phyloP scores from a whole-genome alignment of 1,139 yeast species.

The Geotrichum macrosporum region DNA sequence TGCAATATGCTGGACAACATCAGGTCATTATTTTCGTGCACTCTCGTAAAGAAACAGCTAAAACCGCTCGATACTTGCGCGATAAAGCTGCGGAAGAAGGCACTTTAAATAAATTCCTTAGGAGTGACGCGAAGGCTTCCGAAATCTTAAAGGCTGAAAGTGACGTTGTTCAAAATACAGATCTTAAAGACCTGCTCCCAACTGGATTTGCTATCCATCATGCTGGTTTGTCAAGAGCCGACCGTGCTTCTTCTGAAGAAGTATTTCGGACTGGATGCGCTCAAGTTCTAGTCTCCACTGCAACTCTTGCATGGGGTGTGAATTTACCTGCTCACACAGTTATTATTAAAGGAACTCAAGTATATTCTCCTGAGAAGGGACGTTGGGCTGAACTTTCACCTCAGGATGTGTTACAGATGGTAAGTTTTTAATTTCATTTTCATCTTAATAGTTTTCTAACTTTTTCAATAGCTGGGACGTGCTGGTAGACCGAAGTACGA shows the following conservation, averaged over 20 bases:
- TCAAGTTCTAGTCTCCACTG: conserved; percentile 82
- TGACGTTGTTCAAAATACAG: conserved; percentile 50
- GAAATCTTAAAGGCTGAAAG: conserved; percentile 65
- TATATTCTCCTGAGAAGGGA: conserved; percentile 87
- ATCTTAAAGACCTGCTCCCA: conserved; percentile 58
- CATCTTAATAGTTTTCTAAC: background rate
- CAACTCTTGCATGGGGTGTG: conserved; percentile 98
- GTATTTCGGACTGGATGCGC: conserved; percentile 83
- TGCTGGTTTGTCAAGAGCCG: conserved; percentile 78
- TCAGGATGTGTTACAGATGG: conserved; percentile 91
- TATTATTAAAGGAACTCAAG: conserved; percentile 89
- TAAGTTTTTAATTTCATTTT: conserved; percentile 31
- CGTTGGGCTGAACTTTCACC: conserved; percentile 86
- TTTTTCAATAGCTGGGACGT: conserved; percentile 51
- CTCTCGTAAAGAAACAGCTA: conserved; percentile 84
- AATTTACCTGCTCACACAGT: conserved; percentile 97
- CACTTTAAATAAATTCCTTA: conserved; percentile 46
- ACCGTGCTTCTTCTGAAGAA: conserved; percentile 76
- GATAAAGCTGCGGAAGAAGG: conserved; percentile 59
- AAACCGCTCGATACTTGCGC: conserved; percentile 72
- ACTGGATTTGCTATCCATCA: conserved; percentile 89
- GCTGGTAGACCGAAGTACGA: conserved; percentile 98
- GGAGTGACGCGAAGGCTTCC: conserved; percentile 54
- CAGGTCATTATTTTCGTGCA: conserved; percentile 90
- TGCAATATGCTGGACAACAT: conserved; percentile 61